A percentile compares a stretch with the other conserved stretches of the same genome.
Conservation (phyloP, 495 filamentous ascomycete species). For the Talaromyces trachyspermus region DNA sequence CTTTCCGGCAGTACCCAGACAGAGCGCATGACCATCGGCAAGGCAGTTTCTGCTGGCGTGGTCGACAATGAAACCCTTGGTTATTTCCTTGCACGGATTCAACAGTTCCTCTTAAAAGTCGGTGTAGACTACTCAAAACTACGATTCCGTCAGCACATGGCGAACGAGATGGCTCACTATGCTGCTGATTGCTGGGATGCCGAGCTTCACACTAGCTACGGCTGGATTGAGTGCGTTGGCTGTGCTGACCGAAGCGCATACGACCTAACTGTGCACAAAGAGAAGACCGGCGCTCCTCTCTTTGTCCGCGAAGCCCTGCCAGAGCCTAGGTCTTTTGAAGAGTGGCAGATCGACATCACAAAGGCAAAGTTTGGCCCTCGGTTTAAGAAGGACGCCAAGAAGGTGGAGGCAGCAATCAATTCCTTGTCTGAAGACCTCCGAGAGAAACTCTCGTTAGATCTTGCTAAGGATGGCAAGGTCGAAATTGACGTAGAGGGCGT, state of each 20-base stretch:
- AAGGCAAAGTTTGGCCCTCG: constrained; percentile 78
- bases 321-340: constrained; percentile 61
- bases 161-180: constrained; percentile 79
- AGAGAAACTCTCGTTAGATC: constrained; percentile 59
- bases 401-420: constrained; percentile 61
- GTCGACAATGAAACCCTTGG: constrained; percentile 85
- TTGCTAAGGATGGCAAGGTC: constrained; percentile 59
- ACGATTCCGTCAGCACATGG: constrained; percentile 81
- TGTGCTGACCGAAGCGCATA: constrained; percentile 79
- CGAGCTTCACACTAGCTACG: constrained; percentile 68
- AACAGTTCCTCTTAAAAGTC: constrained; percentile 62
- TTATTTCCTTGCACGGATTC: constrained; percentile 76
- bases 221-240: constrained; percentile 84
- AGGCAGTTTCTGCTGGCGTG: constrained; percentile 59
- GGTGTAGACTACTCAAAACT: constrained; percentile 65
- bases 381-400: constrained; percentile 71
- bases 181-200: constrained; percentile 82
- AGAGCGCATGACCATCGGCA: constrained; percentile 54
- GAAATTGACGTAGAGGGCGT: constrained; percentile 57
- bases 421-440: constrained; percentile 61
- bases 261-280: constrained; percentile 70
- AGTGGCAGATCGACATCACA: constrained; percentile 68
- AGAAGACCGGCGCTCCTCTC: constrained; percentile 71
- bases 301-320: constrained; percentile 60
- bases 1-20: constrained; percentile 58